A percentile compares a stretch with the other conserved stretches of the same genome.
Conservation (phyloP, 1,284 basidiomycete species). For the Tremellales sp. region DNA sequence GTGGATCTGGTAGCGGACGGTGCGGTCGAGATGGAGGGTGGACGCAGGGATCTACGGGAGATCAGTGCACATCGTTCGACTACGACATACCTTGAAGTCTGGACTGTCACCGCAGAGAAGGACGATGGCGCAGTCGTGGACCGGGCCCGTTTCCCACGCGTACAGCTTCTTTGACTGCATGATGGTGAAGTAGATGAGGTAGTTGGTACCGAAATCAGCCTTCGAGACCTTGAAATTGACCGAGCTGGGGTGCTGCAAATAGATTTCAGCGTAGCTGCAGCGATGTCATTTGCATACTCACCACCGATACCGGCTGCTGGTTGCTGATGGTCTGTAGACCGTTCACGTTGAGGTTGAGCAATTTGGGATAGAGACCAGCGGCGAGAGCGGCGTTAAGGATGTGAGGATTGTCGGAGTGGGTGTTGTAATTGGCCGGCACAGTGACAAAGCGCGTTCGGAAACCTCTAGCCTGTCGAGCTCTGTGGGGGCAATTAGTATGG, state of each 20-base stretch:
- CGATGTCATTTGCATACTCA: slow-evolving; percentile 16
- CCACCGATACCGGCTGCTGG: slow-evolving; percentile 62
- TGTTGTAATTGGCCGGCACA: slow-evolving; percentile 68
- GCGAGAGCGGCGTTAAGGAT: slow-evolving; percentile 78
- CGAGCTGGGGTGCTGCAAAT: slow-evolving; percentile 91
- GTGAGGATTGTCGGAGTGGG: slow-evolving; percentile 59
- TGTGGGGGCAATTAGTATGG: slow-evolving; percentile 37
- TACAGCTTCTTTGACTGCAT: slow-evolving; percentile 65
- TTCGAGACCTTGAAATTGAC: slow-evolving; percentile 70
- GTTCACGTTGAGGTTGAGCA: slow-evolving; percentile 66
- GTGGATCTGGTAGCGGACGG: slow-evolving; percentile 67
- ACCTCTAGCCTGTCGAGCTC: slow-evolving; percentile 66
- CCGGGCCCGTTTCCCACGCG: slow-evolving; percentile 93
- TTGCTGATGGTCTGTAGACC: slow-evolving; percentile 82
- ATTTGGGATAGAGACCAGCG: slow-evolving; percentile 88
- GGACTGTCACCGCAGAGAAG: slow-evolving; percentile 80
- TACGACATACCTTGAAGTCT: slow-evolving; percentile 80
- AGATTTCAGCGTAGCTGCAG: too few species aligned
- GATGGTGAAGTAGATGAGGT: slow-evolving; percentile 82
- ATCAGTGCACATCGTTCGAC: slow-evolving; percentile 15
- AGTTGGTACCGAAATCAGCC: slow-evolving; percentile 67
- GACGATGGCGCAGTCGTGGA: slow-evolving; percentile 77
- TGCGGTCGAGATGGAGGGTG: slow-evolving; percentile 75
- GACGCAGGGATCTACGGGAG: slow-evolving; percentile 68
- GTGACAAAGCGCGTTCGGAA: slow-evolving; percentile 70